Conservation (phyloP, 73 alveolate species). For the Paramecium tetraurelia region DNA sequence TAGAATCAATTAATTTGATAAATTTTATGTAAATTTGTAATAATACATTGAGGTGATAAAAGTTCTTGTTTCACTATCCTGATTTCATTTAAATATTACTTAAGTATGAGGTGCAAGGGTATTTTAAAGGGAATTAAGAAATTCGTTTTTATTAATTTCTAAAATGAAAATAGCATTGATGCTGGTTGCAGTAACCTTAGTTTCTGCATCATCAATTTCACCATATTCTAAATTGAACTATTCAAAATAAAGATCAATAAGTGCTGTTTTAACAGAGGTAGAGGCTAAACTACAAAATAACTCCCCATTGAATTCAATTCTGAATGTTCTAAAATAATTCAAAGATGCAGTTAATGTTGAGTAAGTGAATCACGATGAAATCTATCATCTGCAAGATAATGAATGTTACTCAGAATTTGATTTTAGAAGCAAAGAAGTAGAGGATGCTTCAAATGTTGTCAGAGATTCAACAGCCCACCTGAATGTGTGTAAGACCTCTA, state of each 20-base stretch:
- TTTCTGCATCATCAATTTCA: background rate
- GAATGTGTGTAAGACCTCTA: background rate
- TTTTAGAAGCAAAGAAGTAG: background rate
- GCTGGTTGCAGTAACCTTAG: background rate
- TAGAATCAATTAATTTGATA: background rate
- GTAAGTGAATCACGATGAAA: slow-evolving; percentile 39
- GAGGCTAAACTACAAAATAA: background rate
- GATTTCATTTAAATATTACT: background rate
- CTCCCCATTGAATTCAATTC: slow-evolving; percentile 8
- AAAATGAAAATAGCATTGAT: background rate
- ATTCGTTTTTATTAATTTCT: background rate
- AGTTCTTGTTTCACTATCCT: background rate
- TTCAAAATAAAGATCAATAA: slow-evolving; percentile 1
- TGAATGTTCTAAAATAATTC: slow-evolving; percentile 1
- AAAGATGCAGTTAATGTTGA: slow-evolving; percentile 41
- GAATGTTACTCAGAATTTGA: slow-evolving; percentile 36
- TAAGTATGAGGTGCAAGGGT: background rate
- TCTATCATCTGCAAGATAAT: background rate
- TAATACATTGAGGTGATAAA: background rate
- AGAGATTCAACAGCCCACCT: slow-evolving; percentile 28
- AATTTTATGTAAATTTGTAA: background rate
- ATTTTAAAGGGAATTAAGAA: background rate
- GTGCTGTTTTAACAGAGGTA: background rate
- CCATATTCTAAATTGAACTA: background rate
- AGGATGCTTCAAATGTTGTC: slow-evolving; percentile 5